Evolutionary conservation across 768 basidiomycete genomes (phyloP).

Genomic region (Lactarius deliciosus): DNA sequence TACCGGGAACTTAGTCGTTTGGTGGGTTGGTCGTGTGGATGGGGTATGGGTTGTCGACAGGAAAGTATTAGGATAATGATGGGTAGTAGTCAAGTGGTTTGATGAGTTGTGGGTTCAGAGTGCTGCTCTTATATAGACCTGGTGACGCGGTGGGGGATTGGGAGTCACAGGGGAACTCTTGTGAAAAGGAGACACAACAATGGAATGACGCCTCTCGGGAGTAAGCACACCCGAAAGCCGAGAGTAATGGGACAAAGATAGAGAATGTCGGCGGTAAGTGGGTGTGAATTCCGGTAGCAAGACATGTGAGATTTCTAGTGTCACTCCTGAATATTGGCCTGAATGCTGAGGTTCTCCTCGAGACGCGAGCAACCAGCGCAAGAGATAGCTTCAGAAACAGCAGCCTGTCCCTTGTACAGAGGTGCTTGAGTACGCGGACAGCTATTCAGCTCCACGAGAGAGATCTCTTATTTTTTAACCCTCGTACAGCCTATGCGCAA

Average conservation of each 20-base stretch:
- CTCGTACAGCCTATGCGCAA: no score
- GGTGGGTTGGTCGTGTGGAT: background rate
- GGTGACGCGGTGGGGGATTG: background rate
- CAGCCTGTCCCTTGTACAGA: no score
- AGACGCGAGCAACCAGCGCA: background rate
- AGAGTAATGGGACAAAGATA: no score
- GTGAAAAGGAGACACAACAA: background rate
- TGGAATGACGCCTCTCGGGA: background rate
- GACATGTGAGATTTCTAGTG: no score
- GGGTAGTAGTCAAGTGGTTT: background rate
- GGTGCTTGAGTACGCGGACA: background rate
- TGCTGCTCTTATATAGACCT: background rate
- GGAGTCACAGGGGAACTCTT: background rate
- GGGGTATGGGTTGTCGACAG: background rate
- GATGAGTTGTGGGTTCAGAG: background rate
- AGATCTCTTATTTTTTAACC: no score
- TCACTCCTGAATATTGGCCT: no score
- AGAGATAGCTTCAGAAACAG: background rate
- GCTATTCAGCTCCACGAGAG: no score
- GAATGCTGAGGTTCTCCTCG: no score
- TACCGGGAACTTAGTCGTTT: constrained; percentile 2
- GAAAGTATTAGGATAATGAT: background rate
- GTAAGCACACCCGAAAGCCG: no score
- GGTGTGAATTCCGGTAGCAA: no score
- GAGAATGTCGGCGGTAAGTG: no score